Evolutionary conservation across 1,284 basidiomycete genomes (phyloP).

Genomic region (Apiotrichum porosum): DNA sequence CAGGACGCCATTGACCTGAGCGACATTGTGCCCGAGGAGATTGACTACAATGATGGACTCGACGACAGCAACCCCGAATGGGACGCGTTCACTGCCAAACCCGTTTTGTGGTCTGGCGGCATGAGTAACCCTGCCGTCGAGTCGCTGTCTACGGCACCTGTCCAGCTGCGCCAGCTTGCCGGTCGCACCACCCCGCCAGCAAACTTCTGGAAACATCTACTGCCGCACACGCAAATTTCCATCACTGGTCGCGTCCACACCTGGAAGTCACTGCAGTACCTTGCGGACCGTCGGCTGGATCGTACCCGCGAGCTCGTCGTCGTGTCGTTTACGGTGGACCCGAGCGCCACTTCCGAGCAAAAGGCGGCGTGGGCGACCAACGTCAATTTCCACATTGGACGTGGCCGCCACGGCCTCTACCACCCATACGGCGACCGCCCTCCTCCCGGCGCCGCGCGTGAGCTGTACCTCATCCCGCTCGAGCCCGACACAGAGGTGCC

Average conservation of each 20-base stretch:
- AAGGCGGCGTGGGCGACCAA: constrained; percentile 59
- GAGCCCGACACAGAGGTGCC: constrained; percentile 64
- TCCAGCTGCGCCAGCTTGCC: constrained; percentile 19
- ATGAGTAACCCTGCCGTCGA: constrained; percentile 28
- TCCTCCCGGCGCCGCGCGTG: constrained; percentile 71
- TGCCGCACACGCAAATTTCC: constrained; percentile 29
- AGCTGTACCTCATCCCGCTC: constrained; percentile 82
- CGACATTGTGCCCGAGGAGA: constrained; percentile 25
- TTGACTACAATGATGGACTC: constrained; percentile 3
- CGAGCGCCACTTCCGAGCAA: constrained; percentile 44
- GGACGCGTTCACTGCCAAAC: constrained; percentile 21
- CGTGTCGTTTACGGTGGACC: constrained; percentile 61
- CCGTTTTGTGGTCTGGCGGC: constrained; percentile 31
- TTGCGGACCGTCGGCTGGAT: constrained; percentile 69
- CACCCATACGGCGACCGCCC: constrained; percentile 69
- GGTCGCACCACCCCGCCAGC: constrained; percentile 3
- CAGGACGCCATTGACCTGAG: constrained; percentile 37
- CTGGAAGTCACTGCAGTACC: constrained; percentile 65
- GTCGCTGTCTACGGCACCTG: constrained; percentile 15
- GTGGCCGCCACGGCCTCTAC: constrained; percentile 76
- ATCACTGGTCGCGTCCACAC: constrained; percentile 67
- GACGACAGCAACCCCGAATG: constrained; percentile 12
- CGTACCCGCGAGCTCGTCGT: constrained; percentile 72
- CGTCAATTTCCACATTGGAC: constrained; percentile 63
- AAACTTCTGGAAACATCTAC: constrained; percentile 22